Base-by-base conservation (phyloP, 306 rosid species). In the Cicer yamashitae region DNA sequence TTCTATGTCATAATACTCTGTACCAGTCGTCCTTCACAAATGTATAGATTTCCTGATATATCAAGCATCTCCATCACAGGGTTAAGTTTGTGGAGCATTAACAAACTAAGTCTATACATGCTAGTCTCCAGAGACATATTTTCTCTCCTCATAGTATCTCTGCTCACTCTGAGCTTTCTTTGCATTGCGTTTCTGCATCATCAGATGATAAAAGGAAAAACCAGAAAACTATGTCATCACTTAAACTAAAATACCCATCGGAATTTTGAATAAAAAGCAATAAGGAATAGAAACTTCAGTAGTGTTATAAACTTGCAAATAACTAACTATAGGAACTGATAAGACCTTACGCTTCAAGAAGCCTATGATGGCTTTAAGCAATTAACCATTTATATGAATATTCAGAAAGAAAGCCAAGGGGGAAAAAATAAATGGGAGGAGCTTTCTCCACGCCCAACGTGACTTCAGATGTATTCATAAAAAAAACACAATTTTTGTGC, bases 171-270 rank as follows among this genome's bases (percentile, higher is more conserved):
- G 86, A 1, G 83, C 54, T 79, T 96, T 96, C 87, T 84, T 90
- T 8, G 97, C 98, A 53, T 96, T 96, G 67, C 98, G 98, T 86
- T 87, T 88, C 99, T 96, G 91, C 87, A 84, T 79, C 48, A 22
- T 20, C 34, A 63, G 7, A n/a, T 25, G 70, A 22, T 20, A 18
- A 74, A 57, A 54, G 25, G 45, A 75, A 20, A 8, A 79, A 38
- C 6, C 74, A 74, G 5, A 78, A 12, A 74, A 38, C 34, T 39
- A 46, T 14, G 53, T 59, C 60, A 68, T 30, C 48, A 70, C 10
- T 8, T 15, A 13, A 37, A 22, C 14, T 41, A 6, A 81, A 58
- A 58, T n/a, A 43, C 44, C 12, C 22, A 73, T n/a, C 47, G 53
- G 59, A 45, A 38, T 10, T 54, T 77, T 20, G 64, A 73, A 44